Evolutionary conservation across 2,329 filamentous ascomycete genomes (phyloP), one percentile per base, ranked within the genome.

Genomic region (Aspergillus pseudonomiae): DNA sequence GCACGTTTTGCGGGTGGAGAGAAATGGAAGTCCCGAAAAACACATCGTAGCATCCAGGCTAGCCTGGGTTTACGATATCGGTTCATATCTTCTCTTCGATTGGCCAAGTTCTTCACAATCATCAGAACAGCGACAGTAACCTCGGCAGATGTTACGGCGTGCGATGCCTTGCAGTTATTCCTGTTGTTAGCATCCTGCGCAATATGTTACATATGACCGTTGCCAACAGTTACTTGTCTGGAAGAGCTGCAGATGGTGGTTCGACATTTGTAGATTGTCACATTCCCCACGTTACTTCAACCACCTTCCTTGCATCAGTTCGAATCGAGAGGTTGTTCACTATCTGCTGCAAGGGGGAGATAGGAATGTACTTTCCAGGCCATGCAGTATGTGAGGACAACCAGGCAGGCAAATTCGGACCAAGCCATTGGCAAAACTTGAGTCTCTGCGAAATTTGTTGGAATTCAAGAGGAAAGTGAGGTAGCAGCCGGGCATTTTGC

Each of bases 371-470:
- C 21, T 55, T 16, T 39, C 52, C 21, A 55, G 21, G 28, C 48
- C n/a, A 55, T 55, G 52, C 52, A 55, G 52, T 55, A 55, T 55
- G 52, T n/a, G 32, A 55, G 52, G 52, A 55, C 32, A 24, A 24
- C 9, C 11, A 39, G 19, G 26, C 28, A 53, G 32, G 10, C 34
- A 16, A 55, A 39, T 10, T 10, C 3, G 14, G 19, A 32, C 28
- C 28, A 10, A 52, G 16, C 9, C n/a, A 32, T 30, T 52, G 48
- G 48, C 10, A 52, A 9, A 9, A n/a, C 7, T 6, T 16, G 32
- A 26, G 19, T 6, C 28, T 36, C 52, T 54, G 32, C 52, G 52
- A 34, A 28, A 36, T 54, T 54, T 21, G 6, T 5, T n/a, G 12
- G 26, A 19, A 28, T 50, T 21, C 30, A 24, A 36, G 28, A 36